A percentile compares a stretch with the other conserved stretches of the same genome.
Evolutionary conservation across 192 early-diverging fungal genomes (phyloP).

Genomic region (Coemansia sp.): DNA sequence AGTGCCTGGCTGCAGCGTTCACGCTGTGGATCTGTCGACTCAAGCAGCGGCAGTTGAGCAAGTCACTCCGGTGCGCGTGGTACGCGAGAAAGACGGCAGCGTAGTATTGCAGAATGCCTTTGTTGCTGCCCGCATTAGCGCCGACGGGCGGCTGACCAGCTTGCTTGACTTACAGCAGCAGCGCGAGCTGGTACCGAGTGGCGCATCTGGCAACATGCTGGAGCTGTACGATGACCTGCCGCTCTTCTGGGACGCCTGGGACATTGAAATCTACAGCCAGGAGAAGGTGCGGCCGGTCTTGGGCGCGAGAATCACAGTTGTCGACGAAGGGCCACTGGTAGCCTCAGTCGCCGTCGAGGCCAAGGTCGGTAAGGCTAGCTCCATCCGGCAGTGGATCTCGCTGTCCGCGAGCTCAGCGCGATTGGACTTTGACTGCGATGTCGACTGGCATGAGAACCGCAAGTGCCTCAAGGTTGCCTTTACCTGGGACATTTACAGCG

Average conservation of each 20-base stretch:
- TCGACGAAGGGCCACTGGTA: constrained; percentile 79
- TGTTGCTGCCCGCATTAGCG: constrained; percentile 70
- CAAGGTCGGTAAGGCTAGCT: constrained; percentile 65
- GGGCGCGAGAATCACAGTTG: constrained; percentile 49
- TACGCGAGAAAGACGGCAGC: constrained; percentile 23
- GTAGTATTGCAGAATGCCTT: constrained; percentile 72
- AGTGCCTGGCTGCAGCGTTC: constrained; percentile 30
- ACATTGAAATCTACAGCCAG: constrained; percentile 92
- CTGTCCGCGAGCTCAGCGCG: constrained; percentile 68
- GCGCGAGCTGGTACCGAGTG: constrained; percentile 53
- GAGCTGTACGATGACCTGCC: constrained; percentile 85
- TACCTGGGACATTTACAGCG: constrained; percentile 78
- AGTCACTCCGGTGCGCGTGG: constrained; percentile 28
- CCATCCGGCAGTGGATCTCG: constrained; percentile 72
- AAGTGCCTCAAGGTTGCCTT: constrained; percentile 92
- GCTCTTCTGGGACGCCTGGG: constrained; percentile 84
- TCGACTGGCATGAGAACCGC: constrained; percentile 92
- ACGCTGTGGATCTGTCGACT: constrained; percentile 10
- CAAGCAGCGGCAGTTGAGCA: constrained; percentile 14
- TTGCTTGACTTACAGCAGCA: constrained; percentile 60
- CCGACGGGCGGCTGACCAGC: constrained; percentile 69
- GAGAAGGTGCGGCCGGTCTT: constrained; percentile 74
- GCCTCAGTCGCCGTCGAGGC: constrained; percentile 71
- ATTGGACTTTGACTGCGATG: constrained; percentile 86
- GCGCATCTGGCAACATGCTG: constrained; percentile 65